phyloP scores from a whole-genome alignment of 2,329 filamentous ascomycete genomes.

The Aspergillus sclerotialis region DNA sequence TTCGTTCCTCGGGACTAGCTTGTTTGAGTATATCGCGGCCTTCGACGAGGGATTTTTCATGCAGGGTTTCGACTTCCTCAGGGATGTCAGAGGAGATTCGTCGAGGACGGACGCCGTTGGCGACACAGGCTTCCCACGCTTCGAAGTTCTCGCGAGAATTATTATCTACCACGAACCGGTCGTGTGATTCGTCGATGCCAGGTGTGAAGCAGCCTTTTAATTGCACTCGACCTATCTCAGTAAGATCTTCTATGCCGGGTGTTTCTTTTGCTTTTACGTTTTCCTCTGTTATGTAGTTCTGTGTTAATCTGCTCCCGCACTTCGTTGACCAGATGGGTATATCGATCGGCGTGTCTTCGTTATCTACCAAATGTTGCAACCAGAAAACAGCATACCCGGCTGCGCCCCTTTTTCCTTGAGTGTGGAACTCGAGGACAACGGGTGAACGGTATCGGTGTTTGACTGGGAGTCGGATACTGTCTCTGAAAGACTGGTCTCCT shows the following conservation, averaged over 20 bases:
- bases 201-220: slow-evolving; percentile 82
- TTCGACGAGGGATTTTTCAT: slow-evolving; percentile 72
- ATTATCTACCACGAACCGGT: slow-evolving; percentile 76
- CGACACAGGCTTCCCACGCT: slow-evolving; percentile 84
- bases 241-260: slow-evolving; percentile 67
- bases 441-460: slow-evolving; percentile 86
- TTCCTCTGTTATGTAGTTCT: slow-evolving; percentile 83
- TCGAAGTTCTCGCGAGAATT: slow-evolving; percentile 89
- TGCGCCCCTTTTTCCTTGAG: slow-evolving; percentile 59
- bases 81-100: slow-evolving; percentile 69
- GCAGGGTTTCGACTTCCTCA: slow-evolving; percentile 63
- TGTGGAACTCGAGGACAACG: slow-evolving; percentile 79
- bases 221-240: slow-evolving; percentile 71
- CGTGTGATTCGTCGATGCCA: slow-evolving; percentile 80
- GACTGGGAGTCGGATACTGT: slow-evolving; percentile 69
- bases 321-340: slow-evolving; percentile 87
- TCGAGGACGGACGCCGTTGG: slow-evolving; percentile 72
- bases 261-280: slow-evolving; percentile 57
- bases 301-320: slow-evolving; percentile 66
- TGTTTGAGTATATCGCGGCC: slow-evolving; percentile 74
- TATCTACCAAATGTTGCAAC: slow-evolving; percentile 78
- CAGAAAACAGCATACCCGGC: slow-evolving; percentile 76
- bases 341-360: slow-evolving; percentile 68
- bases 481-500: slow-evolving; percentile 42
- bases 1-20: slow-evolving; percentile 58